Percentiles rank a stretch among this genome's conserved stretches.
phyloP scores from a whole-genome alignment of 2,329 filamentous ascomycete species.

The Colletotrichum chrysophilum region DNA sequence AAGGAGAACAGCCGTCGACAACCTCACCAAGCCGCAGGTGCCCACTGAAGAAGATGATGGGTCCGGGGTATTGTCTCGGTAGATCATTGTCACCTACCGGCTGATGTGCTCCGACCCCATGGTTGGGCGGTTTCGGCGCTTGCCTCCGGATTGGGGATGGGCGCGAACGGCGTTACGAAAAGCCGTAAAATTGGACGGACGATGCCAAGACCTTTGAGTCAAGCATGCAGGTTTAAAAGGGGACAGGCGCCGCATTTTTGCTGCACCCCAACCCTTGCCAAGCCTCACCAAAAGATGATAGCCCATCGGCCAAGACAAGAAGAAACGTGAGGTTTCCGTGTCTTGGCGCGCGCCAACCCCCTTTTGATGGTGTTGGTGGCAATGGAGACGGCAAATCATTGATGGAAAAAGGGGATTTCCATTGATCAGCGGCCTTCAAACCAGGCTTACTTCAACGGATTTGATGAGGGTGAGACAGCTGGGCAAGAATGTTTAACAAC shows the following conservation, averaged over 20 bases:
- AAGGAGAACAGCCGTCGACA: neutral
- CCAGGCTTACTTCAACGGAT: neutral
- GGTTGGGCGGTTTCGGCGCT: neutral
- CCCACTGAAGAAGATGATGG: neutral
- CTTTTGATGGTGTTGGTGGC: neutral
- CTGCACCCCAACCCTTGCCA: constrained; percentile 1
- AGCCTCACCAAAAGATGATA: neutral
- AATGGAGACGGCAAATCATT: constrained; percentile 7
- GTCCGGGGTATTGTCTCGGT: neutral
- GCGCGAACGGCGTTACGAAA: neutral
- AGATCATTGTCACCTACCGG: constrained; percentile 9
- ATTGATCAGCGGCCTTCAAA: neutral
- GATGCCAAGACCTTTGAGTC: constrained; percentile 12
- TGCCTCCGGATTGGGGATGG: neutral
- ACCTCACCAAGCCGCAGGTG: neutral
- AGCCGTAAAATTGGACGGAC: constrained; percentile 18
- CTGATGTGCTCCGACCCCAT: constrained; percentile 3
- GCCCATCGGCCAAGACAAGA: neutral
- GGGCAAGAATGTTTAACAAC: neutral
- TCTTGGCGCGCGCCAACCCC: constrained; percentile 12
- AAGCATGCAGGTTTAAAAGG: neutral
- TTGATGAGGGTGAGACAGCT: neutral
- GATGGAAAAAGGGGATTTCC: constrained; percentile 12
- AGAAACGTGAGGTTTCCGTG: neutral
- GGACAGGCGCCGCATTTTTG: neutral